A percentile compares a stretch with the other conserved stretches of the same genome.
Evolutionary conservation across 192 early-diverging fungal species (phyloP).

Genomic region (Mortierella antarctica): DNA sequence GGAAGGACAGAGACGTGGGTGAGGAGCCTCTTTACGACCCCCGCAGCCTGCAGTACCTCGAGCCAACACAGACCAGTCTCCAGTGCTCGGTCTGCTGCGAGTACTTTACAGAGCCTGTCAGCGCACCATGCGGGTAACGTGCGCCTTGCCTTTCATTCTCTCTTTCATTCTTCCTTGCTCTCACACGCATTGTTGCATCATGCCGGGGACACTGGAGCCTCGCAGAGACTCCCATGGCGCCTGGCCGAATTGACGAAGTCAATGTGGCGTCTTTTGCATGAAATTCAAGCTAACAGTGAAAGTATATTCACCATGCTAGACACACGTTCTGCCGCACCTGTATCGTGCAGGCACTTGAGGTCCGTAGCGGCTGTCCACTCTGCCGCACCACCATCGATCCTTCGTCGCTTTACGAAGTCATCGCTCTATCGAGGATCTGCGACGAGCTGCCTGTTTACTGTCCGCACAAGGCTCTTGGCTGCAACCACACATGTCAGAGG

Average conservation of each 20-base stretch:
- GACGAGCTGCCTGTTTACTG: slow-evolving; percentile 74
- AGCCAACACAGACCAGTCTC: slow-evolving; percentile 46
- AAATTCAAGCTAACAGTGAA: not conserved
- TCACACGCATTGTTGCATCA: not conserved
- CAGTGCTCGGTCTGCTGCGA: slow-evolving; percentile 54
- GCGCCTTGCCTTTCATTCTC: not conserved
- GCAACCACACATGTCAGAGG: slow-evolving; percentile 66
- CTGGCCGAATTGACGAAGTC: too few species aligned
- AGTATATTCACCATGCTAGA: slow-evolving; percentile 21
- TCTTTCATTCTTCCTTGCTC: not conserved
- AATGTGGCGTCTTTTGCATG: not conserved
- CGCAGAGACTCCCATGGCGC: too few species aligned
- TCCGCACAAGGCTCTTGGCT: slow-evolving; percentile 62
- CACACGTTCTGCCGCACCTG: slow-evolving; percentile 77
- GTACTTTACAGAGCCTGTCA: slow-evolving; percentile 51
- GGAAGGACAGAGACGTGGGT: not conserved
- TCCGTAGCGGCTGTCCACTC: slow-evolving; percentile 64
- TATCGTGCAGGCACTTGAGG: slow-evolving; percentile 64
- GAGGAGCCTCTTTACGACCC: slow-evolving; percentile 40
- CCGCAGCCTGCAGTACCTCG: slow-evolving; percentile 46
- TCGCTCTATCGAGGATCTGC: slow-evolving; percentile 71
- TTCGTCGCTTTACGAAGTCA: slow-evolving; percentile 60
- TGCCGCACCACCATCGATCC: slow-evolving; percentile 62
- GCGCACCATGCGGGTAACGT: slow-evolving; percentile 48
- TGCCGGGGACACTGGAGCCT: too few species aligned